phyloP scores from a whole-genome alignment of 345 rosid genomes.

The Luvunga scandens region DNA sequence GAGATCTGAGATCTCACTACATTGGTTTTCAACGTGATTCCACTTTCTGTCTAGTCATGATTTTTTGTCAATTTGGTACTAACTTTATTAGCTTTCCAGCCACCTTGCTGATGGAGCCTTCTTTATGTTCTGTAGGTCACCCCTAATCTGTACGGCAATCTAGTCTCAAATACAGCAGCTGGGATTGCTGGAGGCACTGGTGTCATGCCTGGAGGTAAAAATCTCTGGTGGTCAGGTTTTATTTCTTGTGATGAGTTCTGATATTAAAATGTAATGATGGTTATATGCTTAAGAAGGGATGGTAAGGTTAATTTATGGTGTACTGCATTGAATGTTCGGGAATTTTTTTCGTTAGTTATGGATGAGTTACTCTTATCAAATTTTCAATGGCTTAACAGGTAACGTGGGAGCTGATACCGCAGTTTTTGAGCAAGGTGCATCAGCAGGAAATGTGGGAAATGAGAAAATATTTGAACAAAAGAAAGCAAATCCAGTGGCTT shows the following conservation, averaged over 20 bases:
- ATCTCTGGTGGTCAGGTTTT: not conserved
- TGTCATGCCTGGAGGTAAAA: slow-evolving; percentile 95
- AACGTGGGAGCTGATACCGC: slow-evolving; percentile 93
- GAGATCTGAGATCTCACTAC: not conserved
- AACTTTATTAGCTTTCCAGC: not conserved
- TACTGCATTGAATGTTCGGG: not conserved
- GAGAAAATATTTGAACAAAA: slow-evolving; percentile 52
- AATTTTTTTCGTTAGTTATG: not conserved
- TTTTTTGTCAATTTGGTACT: not conserved
- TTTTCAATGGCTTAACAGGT: slow-evolving; percentile 45
- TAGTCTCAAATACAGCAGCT: slow-evolving; percentile 85
- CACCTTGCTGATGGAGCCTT: not conserved
- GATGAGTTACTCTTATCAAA: not conserved
- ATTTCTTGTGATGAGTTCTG: not conserved
- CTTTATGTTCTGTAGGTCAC: slow-evolving; percentile 58
- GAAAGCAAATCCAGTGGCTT: slow-evolving; percentile 90
- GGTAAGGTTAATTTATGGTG: not conserved
- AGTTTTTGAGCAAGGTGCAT: slow-evolving; percentile 97
- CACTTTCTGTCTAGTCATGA: not conserved
- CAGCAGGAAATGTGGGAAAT: slow-evolving; percentile 95
- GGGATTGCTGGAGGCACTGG: slow-evolving; percentile 98
- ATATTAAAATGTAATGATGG: not conserved
- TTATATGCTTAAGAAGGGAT: not conserved
- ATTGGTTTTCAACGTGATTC: not conserved
- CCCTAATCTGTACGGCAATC: slow-evolving; percentile 88